A percentile compares a stretch with the other conserved stretches of the same genome.
Conservation (phyloP, 2,329 filamentous ascomycete species). For the Neofusicoccum umdonicola region DNA sequence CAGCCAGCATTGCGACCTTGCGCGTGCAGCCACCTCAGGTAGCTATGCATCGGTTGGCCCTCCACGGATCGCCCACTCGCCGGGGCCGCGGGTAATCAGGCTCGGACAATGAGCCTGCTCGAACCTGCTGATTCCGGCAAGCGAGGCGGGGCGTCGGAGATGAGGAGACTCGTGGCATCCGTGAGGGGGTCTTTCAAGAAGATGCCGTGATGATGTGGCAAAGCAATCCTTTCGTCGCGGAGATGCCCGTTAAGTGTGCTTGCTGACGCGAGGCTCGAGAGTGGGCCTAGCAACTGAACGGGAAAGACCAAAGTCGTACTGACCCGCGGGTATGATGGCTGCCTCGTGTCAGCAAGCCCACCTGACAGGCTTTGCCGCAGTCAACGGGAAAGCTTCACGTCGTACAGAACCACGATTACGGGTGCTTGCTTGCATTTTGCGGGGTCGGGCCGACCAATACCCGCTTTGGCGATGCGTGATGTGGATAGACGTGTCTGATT, state of each 20-base stretch:
- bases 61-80: background rate
- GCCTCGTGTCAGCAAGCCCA: background rate
- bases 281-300: no score
- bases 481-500: background rate
- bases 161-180: background rate
- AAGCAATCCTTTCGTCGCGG: background rate
- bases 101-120: background rate
- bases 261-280: no score
- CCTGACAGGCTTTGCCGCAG: background rate
- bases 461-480: background rate
- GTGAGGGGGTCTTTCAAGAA: background rate
- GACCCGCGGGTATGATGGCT: no score
- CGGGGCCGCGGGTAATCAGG: no score
- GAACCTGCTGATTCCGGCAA: background rate
- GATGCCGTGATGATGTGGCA: background rate
- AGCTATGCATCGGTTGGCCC: background rate
- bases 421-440: background rate
- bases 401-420: background rate
- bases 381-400: background rate
- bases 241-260: background rate
- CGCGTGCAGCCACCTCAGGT: background rate
- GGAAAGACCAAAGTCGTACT: no score
- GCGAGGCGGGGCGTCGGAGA: background rate
- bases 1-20: background rate
- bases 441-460: slow-evolving; percentile 7